These are phyloP conservation scores for Aspergillus sp. DNA, from an alignment of 2,329 filamentous ascomycete species.

Conservation along the genomic window DNA sequence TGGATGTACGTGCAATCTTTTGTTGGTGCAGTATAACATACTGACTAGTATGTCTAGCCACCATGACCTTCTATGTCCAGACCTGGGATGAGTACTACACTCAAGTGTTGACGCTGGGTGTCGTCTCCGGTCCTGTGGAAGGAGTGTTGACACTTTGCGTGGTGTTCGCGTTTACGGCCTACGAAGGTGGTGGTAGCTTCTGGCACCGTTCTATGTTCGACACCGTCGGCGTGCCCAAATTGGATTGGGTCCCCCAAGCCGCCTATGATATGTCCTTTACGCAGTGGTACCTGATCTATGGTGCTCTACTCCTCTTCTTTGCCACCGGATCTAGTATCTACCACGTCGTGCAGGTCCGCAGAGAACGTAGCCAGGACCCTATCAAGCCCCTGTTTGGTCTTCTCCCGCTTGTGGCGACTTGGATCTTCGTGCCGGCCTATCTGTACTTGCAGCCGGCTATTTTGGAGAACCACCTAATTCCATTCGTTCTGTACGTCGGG, in stretches of 20 bases:
- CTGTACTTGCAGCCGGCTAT: constrained; percentile 79
- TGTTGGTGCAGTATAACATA: not conserved
- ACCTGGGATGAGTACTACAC: constrained; percentile 99
- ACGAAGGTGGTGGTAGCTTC: constrained; percentile 80
- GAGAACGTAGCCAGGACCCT: constrained; percentile 63
- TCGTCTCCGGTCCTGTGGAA: constrained; percentile 92
- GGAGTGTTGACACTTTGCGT: constrained; percentile 77
- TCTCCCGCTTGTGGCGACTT: constrained; percentile 69
- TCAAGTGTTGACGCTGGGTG: constrained; percentile 83
- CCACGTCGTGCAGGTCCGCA: constrained; percentile 79
- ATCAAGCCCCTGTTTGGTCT: constrained; percentile 68
- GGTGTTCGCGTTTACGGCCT: constrained; percentile 77
- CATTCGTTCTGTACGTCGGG: constrained; percentile 82
- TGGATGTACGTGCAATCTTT: constrained; percentile 54
- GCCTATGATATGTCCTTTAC: constrained; percentile 80
- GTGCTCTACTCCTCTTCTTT: constrained; percentile 69
- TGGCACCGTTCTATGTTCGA: constrained; percentile 80
- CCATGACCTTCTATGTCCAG: constrained; percentile 96
- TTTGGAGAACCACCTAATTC: constrained; percentile 73
- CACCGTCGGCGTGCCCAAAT: constrained; percentile 61
- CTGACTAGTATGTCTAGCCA: constrained; percentile 44
- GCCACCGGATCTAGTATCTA: constrained; percentile 68
- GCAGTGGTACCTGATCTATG: constrained; percentile 88
- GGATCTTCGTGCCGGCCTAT: constrained; percentile 70
- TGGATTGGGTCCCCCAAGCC: constrained; percentile 57